These are phyloP conservation scores for Xylaria telfairii DNA, from an alignment of 495 filamentous ascomycete species.

Conservation along the genomic window DNA sequence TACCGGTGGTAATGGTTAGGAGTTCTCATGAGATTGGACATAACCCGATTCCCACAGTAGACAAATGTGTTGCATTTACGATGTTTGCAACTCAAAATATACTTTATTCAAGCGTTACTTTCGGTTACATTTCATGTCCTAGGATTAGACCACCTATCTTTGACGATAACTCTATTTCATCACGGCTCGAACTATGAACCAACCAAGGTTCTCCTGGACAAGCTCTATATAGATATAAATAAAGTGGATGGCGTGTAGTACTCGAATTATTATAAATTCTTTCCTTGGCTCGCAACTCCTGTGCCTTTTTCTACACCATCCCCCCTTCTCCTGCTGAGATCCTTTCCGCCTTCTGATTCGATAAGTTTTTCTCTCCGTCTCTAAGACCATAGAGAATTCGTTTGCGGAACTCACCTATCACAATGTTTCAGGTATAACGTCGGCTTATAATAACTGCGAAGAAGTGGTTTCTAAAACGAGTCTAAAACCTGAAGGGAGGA, in stretches of 20 bases:
- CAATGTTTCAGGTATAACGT: neutral
- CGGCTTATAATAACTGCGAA: neutral
- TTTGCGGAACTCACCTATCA: neutral
- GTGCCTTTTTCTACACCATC: neutral
- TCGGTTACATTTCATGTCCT: neutral
- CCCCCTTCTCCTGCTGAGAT: neutral
- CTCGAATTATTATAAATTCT: neutral
- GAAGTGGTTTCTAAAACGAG: neutral
- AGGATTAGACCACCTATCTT: neutral
- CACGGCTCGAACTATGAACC: neutral
- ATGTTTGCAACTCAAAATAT: conserved; percentile 6
- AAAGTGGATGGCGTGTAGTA: neutral
- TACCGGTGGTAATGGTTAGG: neutral
- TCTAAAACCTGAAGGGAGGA: neutral
- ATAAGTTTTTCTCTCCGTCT: neutral
- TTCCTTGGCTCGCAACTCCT: neutral
- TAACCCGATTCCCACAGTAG: conserved; percentile 11
- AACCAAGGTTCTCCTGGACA: neutral
- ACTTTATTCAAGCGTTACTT: neutral
- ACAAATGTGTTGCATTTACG: neutral
- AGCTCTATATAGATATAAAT: neutral
- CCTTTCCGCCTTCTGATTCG: neutral
- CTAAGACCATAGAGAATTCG: neutral
- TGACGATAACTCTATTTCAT: neutral
- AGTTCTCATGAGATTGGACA: conserved; percentile 20